Base-by-base conservation (phyloP, 2,329 filamentous ascomycete genomes). In the Fusarium caatingaense region DNA sequence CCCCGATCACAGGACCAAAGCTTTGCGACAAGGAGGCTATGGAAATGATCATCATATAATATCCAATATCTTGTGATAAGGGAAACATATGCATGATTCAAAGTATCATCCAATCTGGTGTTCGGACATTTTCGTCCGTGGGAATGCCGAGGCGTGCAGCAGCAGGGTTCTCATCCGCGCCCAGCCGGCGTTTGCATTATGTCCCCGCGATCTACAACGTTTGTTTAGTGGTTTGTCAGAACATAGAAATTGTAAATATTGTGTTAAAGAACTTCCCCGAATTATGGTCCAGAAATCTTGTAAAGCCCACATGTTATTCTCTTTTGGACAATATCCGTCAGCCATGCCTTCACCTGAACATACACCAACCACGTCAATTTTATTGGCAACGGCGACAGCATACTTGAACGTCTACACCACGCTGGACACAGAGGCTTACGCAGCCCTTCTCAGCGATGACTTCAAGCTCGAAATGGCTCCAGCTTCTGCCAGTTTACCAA, bases 261-360 rank as follows among this genome's bases (percentile, higher is more conserved):
- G 9, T 1, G 5, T 4, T 3, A 6, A n/a, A n/a, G 34, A 11
- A 9, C 18, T 0, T 11, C 7, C 34, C 5, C 1, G 16, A n/a
- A 4, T 11, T 6, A 11, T n/a, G 6, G 1, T 2, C 18, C 5
- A n/a, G 3, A n/a, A 11, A 1, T 37, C 34, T 37, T n/a, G 9
- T 0, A 11, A 0, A 37, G 16, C 18, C 18, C 5, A n/a, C 34
- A 5, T 11, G 9, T 37, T 18, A 37, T 18, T 37, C 9, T 37
- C 8, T 18, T 4, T 18, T n/a, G 5, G 6, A 18, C 5, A 1
- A 13, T 18, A 15, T 15, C 25, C 5, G 12, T 28, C 27, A 6
- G 23, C 21, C 4, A 21, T 56, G 13, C 12, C 18, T 40, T 25
- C 41, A 4, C 2, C 16, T 4, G 9, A 3, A 8, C 6, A 56